Percentiles rank a stretch among this genome's conserved stretches.
These are phyloP conservation scores for Boletus insuetus DNA, from an alignment of 768 basidiomycete genomes.

Conservation along the genomic window DNA sequence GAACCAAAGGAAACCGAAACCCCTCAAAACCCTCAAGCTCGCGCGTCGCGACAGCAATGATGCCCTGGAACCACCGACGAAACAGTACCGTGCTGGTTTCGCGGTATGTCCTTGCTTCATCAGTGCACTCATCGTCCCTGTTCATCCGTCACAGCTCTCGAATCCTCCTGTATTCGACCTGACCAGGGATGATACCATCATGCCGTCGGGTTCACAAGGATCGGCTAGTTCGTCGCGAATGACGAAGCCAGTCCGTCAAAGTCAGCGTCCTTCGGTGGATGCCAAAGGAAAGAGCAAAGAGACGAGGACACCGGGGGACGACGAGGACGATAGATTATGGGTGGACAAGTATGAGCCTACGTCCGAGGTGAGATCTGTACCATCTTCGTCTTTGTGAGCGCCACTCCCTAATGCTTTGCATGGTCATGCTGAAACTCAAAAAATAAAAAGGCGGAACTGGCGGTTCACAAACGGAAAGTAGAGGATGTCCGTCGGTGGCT, in stretches of 20 bases:
- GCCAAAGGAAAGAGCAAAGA: constrained; percentile 27
- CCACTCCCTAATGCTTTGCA: background rate
- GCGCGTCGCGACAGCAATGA: constrained; percentile 8
- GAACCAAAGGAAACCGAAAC: constrained; percentile 5
- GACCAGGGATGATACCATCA: constrained; percentile 10
- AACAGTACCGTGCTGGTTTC: constrained; percentile 17
- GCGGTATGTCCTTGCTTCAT: constrained; percentile 1
- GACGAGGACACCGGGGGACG: background rate
- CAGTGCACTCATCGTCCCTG: background rate
- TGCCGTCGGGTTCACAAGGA: constrained; percentile 5
- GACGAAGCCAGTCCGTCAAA: background rate
- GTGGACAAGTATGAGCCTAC: constrained; percentile 62
- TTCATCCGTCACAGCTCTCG: constrained; percentile 13
- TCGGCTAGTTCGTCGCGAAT: constrained; percentile 1
- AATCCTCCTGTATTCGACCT: constrained; percentile 24
- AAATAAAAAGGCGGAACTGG: constrained; percentile 57
- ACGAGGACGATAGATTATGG: constrained; percentile 48
- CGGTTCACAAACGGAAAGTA: constrained; percentile 78
- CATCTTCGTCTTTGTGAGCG: background rate
- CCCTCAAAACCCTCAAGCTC: constrained; percentile 26
- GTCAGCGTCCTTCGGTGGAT: constrained; percentile 2
- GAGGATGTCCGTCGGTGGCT: constrained; percentile 78
- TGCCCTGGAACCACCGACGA: constrained; percentile 19
- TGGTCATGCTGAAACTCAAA: background rate
- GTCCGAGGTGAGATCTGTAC: constrained; percentile 45